phyloP scores from a whole-genome alignment of 805 yeast genomes.

The Candida chauliodis region DNA sequence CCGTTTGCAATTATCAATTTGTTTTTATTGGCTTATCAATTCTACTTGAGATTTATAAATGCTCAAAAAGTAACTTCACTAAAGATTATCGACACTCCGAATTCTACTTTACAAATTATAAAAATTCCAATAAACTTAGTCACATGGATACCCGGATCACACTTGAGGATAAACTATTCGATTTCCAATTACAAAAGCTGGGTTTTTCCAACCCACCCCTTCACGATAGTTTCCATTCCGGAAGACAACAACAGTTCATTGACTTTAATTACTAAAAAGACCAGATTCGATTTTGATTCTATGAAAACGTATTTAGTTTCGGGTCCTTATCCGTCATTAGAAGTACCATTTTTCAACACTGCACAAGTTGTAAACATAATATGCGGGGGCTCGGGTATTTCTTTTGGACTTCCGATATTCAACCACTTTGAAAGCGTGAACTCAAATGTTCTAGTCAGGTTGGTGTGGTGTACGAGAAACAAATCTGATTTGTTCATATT shows the following conservation, averaged over 20 bases:
- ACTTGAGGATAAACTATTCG: slow-evolving; percentile 46
- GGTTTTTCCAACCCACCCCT: slow-evolving; percentile 64
- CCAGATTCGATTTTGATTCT: slow-evolving; percentile 19
- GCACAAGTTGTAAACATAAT: slow-evolving; percentile 51
- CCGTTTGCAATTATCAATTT: slow-evolving; percentile 14
- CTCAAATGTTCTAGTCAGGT: slow-evolving; percentile 24
- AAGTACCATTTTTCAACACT: slow-evolving; percentile 41
- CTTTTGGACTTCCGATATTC: slow-evolving; percentile 55
- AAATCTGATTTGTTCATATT: slow-evolving; percentile 47
- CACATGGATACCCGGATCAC: slow-evolving; percentile 51
- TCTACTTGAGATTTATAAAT: slow-evolving; percentile 27
- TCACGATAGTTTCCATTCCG: slow-evolving; percentile 50
- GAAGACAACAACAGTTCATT: slow-evolving; percentile 28
- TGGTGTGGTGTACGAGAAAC: slow-evolving; percentile 55
- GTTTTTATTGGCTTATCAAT: slow-evolving; percentile 31
- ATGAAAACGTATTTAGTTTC: slow-evolving; percentile 14
- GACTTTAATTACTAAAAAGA: slow-evolving; percentile 44
- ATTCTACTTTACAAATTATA: slow-evolving; percentile 19
- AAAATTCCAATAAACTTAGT: slow-evolving; percentile 20
- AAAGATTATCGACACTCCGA: slow-evolving; percentile 12
- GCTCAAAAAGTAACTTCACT: slow-evolving; percentile 14
- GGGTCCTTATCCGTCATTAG: slow-evolving; percentile 42
- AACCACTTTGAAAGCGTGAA: slow-evolving; percentile 30
- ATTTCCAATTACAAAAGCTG: slow-evolving; percentile 31
- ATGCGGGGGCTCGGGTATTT: slow-evolving; percentile 74